Conservation (phyloP, 2,329 filamentous ascomycete species). For the Cyphellophora europaea region DNA sequence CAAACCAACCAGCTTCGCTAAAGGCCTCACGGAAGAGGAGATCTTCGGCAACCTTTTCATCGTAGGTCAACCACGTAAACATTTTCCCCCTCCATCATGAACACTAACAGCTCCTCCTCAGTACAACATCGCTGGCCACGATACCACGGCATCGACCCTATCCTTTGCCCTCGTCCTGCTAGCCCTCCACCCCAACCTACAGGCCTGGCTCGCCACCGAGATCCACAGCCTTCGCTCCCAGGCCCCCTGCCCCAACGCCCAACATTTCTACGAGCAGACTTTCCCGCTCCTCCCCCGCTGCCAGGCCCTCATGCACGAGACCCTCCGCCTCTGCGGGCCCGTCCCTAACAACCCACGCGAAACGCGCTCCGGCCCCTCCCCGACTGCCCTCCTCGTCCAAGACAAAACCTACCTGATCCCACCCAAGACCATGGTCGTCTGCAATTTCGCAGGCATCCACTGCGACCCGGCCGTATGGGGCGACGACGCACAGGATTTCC, state of each 20-base stretch:
- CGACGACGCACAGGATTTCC: constrained; percentile 18
- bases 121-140: constrained; percentile 20
- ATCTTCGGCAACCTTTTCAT: constrained; percentile 16
- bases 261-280: constrained; percentile 34
- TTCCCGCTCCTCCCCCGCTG: constrained; percentile 36
- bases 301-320: constrained; percentile 37
- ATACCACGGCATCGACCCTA: constrained; percentile 43
- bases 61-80: too few relatives aligned
- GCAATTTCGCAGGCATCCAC: constrained; percentile 22
- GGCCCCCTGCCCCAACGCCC: too few relatives aligned
- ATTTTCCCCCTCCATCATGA: too few relatives aligned
- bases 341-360: constrained; percentile 15
- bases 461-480: constrained; percentile 22
- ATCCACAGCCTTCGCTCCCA: too few relatives aligned
- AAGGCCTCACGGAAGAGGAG: constrained; percentile 13
- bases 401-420: constrained; percentile 12
- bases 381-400: not conserved
- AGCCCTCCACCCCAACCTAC: constrained; percentile 37
- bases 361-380: constrained; percentile 4
- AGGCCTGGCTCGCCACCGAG: constrained; percentile 45
- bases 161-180: constrained; percentile 40
- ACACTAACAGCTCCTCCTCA: too few relatives aligned
- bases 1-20: too few relatives aligned
- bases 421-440: constrained; percentile 14
- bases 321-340: constrained; percentile 19